phyloP scores from a whole-genome alignment of 208 protist genomes.

The Crithidia mellificae region DNA sequence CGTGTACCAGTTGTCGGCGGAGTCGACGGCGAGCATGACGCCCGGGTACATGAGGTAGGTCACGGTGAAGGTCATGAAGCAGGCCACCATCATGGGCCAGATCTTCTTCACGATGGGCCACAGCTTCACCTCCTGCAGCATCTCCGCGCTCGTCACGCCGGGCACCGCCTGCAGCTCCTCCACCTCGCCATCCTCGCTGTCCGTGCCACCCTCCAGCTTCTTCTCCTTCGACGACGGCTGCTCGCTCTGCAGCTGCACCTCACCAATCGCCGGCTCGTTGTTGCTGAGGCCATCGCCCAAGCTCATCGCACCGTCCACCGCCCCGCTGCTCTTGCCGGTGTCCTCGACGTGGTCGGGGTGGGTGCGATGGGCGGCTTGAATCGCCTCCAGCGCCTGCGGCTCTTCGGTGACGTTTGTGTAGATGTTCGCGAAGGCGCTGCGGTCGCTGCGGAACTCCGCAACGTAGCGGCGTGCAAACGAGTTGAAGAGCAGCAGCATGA shows the following conservation, averaged over 20 bases:
- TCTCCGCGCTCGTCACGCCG: slow-evolving; percentile 32
- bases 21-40: slow-evolving; percentile 59
- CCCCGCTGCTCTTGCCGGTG: background rate
- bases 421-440: slow-evolving; percentile 31
- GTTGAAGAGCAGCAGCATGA: slow-evolving; percentile 46
- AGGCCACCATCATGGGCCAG: slow-evolving; percentile 79
- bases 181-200: slow-evolving; percentile 9
- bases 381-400: background rate
- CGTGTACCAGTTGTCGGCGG: slow-evolving; percentile 63
- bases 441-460: slow-evolving; percentile 53
- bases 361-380: background rate
- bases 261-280: slow-evolving; percentile 22
- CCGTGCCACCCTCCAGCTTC: slow-evolving; percentile 10
- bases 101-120: slow-evolving; percentile 71
- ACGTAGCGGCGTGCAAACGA: slow-evolving; percentile 56
- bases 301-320: background rate
- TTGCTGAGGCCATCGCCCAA: background rate
- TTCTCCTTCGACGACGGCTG: slow-evolving; percentile 1
- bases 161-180: slow-evolving; percentile 14
- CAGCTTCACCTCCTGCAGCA: slow-evolving; percentile 40
- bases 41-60: slow-evolving; percentile 84
- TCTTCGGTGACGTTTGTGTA: slow-evolving; percentile 27
- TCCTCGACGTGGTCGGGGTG: slow-evolving; percentile 2
- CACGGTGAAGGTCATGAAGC: slow-evolving; percentile 62
- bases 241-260: slow-evolving; percentile 17